Base-by-base conservation (phyloP, 1,284 basidiomycete species). In the Pseudozyma hubeiensis region DNA sequence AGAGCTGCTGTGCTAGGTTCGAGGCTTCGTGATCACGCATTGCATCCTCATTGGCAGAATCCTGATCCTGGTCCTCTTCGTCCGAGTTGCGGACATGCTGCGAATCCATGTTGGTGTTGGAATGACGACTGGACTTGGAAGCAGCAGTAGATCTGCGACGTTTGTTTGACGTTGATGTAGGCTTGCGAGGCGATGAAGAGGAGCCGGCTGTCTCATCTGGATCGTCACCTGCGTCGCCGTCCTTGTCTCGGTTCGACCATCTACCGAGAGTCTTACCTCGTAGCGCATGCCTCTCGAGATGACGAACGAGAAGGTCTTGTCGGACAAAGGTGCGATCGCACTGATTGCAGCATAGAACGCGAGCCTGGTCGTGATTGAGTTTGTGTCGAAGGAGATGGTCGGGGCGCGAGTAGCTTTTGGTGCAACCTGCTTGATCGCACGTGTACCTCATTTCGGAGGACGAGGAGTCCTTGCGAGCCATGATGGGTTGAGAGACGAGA, bases 261-360 rank as follows among this genome's bases (percentile, higher is more conserved):
- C 76, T 73, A 40, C 76, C 76, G 7, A 78, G 64, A 24, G 73
- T 78, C 48, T 71, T 75, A 39, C 76, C 76, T 6, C 70, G 65
- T 3, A 73, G 50, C 7, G 73, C 73, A 50, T 78, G 76, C 24
- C 77, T 64, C n/a, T 75, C 66, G 48, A 77, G 69, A 50, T 79
- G 77, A 17, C 77, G 68, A 0, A 77, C 64, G 34, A 79, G 68
- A 9, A 79, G 62, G 37, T 79, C 77, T 35, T 79, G 71, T 10
- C 77, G 68, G 8, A 79, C 75, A 50, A 79, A 79, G n/a, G 77
- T 79, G 31, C 74, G 70, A 30, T 77, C 77, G 54, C 77, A 79
- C 37, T 79, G 73, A 14, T 76, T 69, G 50, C 77, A 79, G 29
- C 61, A 64, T 17, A 79, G 61, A 7, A 72, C 64, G 35, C 69